Percentiles rank a stretch among this genome's conserved stretches.
These are phyloP conservation scores for Yarrowia divulgata DNA, from an alignment of 805 yeast genomes.

Conservation along the genomic window DNA sequence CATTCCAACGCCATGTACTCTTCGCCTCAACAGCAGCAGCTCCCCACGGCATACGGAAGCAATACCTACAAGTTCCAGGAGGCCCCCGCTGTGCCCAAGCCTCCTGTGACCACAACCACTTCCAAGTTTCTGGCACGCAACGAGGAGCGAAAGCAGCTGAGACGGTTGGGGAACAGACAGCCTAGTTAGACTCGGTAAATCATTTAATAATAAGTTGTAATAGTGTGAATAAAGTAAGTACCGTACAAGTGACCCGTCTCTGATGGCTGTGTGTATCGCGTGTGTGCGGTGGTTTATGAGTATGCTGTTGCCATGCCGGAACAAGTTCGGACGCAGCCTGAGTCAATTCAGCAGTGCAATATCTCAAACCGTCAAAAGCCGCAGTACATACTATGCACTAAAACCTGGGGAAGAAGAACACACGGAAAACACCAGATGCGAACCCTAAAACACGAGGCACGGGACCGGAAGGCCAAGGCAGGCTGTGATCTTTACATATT, in stretches of 20 bases:
- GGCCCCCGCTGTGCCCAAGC: constrained; percentile 32
- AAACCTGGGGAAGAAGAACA: constrained; percentile 8
- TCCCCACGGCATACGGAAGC: constrained; percentile 31
- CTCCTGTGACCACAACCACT: constrained; percentile 37
- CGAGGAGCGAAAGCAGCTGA: constrained; percentile 36
- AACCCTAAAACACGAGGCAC: too few relatives aligned
- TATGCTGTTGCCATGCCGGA: background rate
- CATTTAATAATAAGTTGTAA: constrained; percentile 28
- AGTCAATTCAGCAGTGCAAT: background rate
- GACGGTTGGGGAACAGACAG: constrained; percentile 35
- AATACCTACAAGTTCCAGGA: constrained; percentile 28
- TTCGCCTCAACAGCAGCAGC: constrained; percentile 32
- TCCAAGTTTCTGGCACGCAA: constrained; percentile 38
- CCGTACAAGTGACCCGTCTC: too few relatives aligned
- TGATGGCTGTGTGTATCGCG: background rate
- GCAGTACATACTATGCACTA: constrained; percentile 3
- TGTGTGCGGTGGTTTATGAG: background rate
- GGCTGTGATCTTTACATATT: too few relatives aligned
- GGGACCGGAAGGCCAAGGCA: too few relatives aligned
- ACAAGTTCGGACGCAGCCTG: constrained; percentile 13
- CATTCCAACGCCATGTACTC: constrained; percentile 29
- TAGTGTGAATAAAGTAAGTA: background rate
- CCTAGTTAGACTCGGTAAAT: constrained; percentile 18
- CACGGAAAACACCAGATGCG: too few relatives aligned
- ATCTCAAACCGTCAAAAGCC: constrained; percentile 30